phyloP scores from a whole-genome alignment of 2,329 filamentous ascomycete genomes.

The Nemania sp. region DNA sequence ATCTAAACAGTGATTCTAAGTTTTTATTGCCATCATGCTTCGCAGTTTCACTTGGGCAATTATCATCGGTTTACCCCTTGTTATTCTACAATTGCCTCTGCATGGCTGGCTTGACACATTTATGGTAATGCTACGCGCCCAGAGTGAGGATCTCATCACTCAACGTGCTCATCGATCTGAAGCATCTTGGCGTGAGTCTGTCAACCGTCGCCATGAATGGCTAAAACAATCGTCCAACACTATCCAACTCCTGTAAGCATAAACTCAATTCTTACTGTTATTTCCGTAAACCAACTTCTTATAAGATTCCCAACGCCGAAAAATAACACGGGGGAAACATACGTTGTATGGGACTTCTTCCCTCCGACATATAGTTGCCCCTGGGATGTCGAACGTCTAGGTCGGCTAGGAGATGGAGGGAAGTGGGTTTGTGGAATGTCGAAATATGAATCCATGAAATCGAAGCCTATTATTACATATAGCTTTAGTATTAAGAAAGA shows the following conservation, averaged over 20 bases:
- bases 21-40: no score
- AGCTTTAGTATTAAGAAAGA: not conserved
- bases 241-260: not conserved
- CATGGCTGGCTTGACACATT: no score
- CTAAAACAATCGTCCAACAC: not conserved
- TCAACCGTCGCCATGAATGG: not conserved
- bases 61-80: no score
- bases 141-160: not conserved
- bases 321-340: not conserved
- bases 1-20: no score
- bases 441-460: not conserved
- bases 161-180: not conserved
- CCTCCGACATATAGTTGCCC: not conserved
- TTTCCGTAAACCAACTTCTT: no score
- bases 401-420: not conserved
- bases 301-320: not conserved
- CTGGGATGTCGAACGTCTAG: not conserved
- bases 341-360: not conserved
- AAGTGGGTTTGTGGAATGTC: not conserved
- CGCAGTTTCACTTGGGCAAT: no score
- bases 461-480: not conserved
- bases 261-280: not conserved
- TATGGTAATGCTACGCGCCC: no score
- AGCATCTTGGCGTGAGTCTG: not conserved
- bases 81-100: no score